Conservation (phyloP, 257 asterid genomes). For the Solanum chaucha region DNA sequence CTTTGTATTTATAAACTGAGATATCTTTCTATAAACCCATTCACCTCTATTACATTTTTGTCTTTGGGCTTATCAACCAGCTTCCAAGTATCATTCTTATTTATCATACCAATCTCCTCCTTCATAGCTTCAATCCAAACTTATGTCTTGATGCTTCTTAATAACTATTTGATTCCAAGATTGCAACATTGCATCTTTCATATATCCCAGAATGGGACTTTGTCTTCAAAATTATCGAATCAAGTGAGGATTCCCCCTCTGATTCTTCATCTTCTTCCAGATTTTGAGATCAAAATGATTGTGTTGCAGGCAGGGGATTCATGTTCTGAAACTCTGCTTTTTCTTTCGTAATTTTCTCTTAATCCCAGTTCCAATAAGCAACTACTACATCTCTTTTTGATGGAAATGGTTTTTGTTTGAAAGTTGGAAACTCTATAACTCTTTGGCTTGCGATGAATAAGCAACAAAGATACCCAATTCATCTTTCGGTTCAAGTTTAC, state of each 20-base stretch:
- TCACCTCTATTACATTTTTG: neutral
- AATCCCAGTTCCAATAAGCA: neutral
- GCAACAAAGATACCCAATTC: neutral
- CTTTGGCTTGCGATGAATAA: neutral
- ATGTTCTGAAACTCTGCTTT: neutral
- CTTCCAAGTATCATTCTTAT: neutral
- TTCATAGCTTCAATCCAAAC: neutral
- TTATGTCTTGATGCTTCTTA: neutral
- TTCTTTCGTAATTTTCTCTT: neutral
- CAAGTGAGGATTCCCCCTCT: neutral
- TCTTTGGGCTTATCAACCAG: neutral
- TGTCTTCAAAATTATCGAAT: neutral
- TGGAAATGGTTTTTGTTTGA: neutral
- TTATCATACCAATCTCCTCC: neutral
- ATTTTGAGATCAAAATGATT: neutral
- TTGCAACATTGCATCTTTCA: neutral
- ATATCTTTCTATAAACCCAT: neutral
- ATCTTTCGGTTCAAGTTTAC: neutral
- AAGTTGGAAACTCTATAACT: neutral
- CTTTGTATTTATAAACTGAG: too few species aligned
- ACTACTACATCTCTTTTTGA: neutral
- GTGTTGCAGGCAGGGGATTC: neutral
- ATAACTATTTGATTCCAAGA: neutral
- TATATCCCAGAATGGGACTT: neutral
- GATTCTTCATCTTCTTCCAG: neutral